Percentiles rank a stretch among this genome's conserved stretches.
Conservation (phyloP, 2,329 filamentous ascomycete species). For the Fusarium clavum region DNA sequence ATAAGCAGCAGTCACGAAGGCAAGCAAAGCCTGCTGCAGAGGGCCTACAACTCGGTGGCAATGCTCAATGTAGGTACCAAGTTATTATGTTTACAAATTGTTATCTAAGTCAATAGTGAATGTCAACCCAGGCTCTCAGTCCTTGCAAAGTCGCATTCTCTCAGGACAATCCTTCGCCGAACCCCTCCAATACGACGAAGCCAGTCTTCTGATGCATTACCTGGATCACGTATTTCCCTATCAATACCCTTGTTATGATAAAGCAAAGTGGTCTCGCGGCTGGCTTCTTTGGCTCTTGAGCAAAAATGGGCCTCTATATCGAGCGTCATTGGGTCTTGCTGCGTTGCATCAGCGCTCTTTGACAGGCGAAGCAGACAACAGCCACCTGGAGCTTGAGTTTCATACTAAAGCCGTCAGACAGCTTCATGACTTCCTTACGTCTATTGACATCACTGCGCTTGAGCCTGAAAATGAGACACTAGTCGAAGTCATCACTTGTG, state of each 20-base stretch:
- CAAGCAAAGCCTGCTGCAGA: neutral
- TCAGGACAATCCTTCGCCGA: neutral
- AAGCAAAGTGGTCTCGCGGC: neutral
- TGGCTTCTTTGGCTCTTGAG: neutral
- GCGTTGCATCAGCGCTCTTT: neutral
- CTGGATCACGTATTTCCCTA: neutral
- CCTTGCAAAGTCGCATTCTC: neutral
- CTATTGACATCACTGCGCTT: neutral
- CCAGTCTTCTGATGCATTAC: neutral
- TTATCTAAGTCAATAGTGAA: neutral
- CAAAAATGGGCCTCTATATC: neutral
- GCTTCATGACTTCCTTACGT: neutral
- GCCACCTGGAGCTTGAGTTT: neutral
- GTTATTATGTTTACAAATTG: accelerated
- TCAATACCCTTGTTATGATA: neutral
- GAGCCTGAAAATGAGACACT: neutral
- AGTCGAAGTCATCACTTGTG: neutral
- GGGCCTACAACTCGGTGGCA: accelerated
- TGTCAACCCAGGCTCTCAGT: neutral
- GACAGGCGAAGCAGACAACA: neutral
- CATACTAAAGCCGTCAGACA: constrained; percentile 1
- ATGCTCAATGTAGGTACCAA: neutral
- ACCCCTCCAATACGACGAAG: neutral
- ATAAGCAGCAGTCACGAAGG: accelerated
- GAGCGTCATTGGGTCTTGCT: neutral